Conservation (phyloP, 352 stramenopile genomes). For the Phytopythium sindhum region DNA sequence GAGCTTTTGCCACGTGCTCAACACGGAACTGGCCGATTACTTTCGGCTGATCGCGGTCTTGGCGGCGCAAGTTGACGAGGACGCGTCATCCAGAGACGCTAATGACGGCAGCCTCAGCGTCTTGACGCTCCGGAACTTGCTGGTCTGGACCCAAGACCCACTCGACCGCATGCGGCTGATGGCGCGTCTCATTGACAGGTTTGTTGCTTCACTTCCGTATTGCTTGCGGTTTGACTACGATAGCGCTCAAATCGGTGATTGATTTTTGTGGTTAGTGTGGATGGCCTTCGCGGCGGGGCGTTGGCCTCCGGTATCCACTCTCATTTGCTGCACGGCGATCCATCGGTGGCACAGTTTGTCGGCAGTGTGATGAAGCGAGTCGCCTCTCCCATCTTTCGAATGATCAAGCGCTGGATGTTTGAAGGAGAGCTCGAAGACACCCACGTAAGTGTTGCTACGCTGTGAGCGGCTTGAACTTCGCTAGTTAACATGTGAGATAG, state of each 20-base stretch:
- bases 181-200: conserved; percentile 86
- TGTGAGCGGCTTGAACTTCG: background rate
- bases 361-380: conserved; percentile 80
- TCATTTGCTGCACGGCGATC: conserved; percentile 91
- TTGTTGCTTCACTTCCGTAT: background rate
- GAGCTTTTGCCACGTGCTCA: conserved; percentile 89
- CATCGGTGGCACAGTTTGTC: conserved; percentile 63
- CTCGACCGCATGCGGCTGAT: conserved; percentile 88
- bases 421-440: conserved; percentile 85
- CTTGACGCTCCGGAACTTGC: conserved; percentile 85
- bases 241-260: background rate
- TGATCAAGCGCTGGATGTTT: conserved; percentile 88
- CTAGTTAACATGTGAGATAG: background rate
- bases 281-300: conserved; percentile 82
- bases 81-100: conserved; percentile 57
- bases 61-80: conserved; percentile 85
- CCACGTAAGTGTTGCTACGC: conserved; percentile 44
- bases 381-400: conserved; percentile 75
- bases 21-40: conserved; percentile 90
- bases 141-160: conserved; percentile 89
- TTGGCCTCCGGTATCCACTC: conserved; percentile 88
- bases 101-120: conserved; percentile 38
- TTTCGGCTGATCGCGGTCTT: conserved; percentile 92
- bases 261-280: conserved; percentile 37
- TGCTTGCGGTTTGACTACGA: background rate